phyloP scores from a whole-genome alignment of 345 rosid species.

The Turnera subulata region DNA sequence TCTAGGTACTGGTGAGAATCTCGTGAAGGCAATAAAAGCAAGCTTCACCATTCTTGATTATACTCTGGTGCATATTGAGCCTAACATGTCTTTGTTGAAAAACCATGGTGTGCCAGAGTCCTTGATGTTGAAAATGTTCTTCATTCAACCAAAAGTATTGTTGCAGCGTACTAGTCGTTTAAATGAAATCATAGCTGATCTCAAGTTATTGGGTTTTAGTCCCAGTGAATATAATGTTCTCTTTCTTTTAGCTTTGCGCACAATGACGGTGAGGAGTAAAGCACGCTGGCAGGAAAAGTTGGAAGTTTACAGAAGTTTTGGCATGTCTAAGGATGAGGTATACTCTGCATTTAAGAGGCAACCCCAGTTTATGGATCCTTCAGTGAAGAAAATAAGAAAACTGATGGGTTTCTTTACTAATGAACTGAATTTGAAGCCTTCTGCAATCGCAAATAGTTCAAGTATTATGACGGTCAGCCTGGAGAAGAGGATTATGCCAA shows the following conservation, averaged over 20 bases:
- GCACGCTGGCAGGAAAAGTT: too few relatives aligned
- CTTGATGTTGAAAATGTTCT: background rate
- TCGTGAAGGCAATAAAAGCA: slow-evolving; percentile 9
- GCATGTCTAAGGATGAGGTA: too few relatives aligned
- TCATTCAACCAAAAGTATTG: background rate
- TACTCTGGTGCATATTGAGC: background rate
- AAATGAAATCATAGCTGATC: slow-evolving; percentile 4
- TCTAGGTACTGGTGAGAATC: slow-evolving; percentile 6
- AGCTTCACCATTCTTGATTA: background rate
- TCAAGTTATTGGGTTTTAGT: slow-evolving; percentile 13
- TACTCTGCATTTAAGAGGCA: too few relatives aligned
- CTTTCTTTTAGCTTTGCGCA: background rate
- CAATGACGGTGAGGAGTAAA: too few relatives aligned
- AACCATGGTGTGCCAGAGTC: slow-evolving; percentile 8
- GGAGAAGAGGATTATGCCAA: slow-evolving; percentile 24
- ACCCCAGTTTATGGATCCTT: slow-evolving; percentile 5
- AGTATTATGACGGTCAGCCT: slow-evolving; percentile 7
- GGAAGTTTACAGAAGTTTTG: too few relatives aligned
- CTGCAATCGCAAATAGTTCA: slow-evolving; percentile 7
- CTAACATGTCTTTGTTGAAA: background rate
- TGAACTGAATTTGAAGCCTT: slow-evolving; percentile 6
- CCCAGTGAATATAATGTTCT: background rate
- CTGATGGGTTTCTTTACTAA: slow-evolving; percentile 11
- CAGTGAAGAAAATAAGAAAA: slow-evolving; percentile 17
- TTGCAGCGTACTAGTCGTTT: background rate